Percentiles rank a stretch among this genome's conserved stretches.
Evolutionary conservation across 805 yeast genomes (phyloP).

Genomic region (Yarrowia sp.): DNA sequence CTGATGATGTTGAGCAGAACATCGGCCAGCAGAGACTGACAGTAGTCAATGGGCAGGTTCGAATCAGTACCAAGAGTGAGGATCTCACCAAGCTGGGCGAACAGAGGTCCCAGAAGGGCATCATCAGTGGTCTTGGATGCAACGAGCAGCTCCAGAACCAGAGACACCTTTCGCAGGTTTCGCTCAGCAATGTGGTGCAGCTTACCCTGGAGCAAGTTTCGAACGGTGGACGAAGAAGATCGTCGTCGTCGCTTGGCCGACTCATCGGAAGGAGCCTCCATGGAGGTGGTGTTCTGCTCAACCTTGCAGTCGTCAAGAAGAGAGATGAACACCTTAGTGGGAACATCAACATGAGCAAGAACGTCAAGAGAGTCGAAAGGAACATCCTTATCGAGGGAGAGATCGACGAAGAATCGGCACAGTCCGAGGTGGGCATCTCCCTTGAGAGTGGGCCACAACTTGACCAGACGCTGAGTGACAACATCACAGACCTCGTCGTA

Average conservation of each 20-base stretch:
- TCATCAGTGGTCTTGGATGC: slow-evolving; percentile 36
- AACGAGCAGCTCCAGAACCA: slow-evolving; percentile 77
- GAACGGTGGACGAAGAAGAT: slow-evolving; percentile 71
- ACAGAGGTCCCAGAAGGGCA: slow-evolving; percentile 37
- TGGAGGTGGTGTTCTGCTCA: slow-evolving; percentile 42
- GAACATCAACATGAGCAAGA: slow-evolving; percentile 55
- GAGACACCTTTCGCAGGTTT: slow-evolving; percentile 74
- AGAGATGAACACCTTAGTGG: slow-evolving; percentile 54
- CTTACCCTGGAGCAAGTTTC: slow-evolving; percentile 48
- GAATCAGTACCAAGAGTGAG: slow-evolving; percentile 80
- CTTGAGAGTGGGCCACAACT: slow-evolving; percentile 56
- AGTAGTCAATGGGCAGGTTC: slow-evolving; percentile 81
- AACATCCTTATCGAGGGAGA: slow-evolving; percentile 43
- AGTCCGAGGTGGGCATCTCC: slow-evolving; percentile 55
- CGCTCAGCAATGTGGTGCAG: slow-evolving; percentile 70
- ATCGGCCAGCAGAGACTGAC: slow-evolving; percentile 85
- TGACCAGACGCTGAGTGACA: slow-evolving; percentile 51
- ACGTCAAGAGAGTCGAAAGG: slow-evolving; percentile 46
- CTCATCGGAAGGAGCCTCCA: slow-evolving; percentile 32
- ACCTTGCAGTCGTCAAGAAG: slow-evolving; percentile 60
- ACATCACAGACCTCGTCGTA: slow-evolving; percentile 38
- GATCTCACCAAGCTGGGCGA: slow-evolving; percentile 41
- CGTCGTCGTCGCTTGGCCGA: slow-evolving; percentile 68
- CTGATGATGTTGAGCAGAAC: slow-evolving; percentile 65
- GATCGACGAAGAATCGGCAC: slow-evolving; percentile 58